phyloP scores from a whole-genome alignment of 305 asterid genomes.

The Solanum hybrid region DNA sequence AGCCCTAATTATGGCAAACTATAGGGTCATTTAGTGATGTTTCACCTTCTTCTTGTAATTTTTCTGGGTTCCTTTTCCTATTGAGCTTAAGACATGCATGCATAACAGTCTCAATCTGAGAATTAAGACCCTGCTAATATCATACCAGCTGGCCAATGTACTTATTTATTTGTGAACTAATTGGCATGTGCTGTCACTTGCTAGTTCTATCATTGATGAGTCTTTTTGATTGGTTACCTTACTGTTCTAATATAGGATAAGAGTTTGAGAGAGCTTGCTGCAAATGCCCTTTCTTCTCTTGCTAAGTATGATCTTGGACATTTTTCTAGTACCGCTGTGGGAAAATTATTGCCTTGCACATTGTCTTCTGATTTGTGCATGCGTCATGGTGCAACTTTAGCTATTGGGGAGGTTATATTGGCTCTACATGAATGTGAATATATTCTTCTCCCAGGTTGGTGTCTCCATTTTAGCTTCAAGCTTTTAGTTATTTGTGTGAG shows the following conservation, averaged over 20 bases:
- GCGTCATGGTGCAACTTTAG: slow-evolving; percentile 97
- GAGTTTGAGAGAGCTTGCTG: slow-evolving; percentile 93
- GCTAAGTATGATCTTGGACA: slow-evolving; percentile 74
- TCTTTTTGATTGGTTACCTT: slow-evolving; percentile 14
- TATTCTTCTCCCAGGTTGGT: slow-evolving; percentile 63
- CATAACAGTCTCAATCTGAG: neutral
- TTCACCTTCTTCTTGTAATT: neutral
- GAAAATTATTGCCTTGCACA: slow-evolving; percentile 75
- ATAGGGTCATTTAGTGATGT: neutral
- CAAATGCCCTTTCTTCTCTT: slow-evolving; percentile 78
- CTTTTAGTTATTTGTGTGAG: neutral
- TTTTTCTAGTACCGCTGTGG: slow-evolving; percentile 59
- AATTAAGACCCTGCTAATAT: neutral
- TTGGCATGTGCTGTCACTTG: slow-evolving; percentile 12
- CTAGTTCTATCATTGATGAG: slow-evolving; percentile 11
- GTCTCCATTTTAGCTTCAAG: slow-evolving; percentile 6
- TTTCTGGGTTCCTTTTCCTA: neutral
- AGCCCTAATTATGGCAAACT: neutral
- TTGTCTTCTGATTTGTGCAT: slow-evolving; percentile 89
- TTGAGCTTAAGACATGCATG: neutral
- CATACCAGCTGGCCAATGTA: neutral
- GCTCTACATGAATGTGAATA: slow-evolving; percentile 56
- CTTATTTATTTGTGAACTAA: neutral
- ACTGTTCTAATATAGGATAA: slow-evolving; percentile 55
- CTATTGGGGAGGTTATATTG: slow-evolving; percentile 76